Evolutionary conservation across 768 basidiomycete genomes (phyloP), one percentile per base, ranked within the genome.

Genomic region (Termitomyces sp.): DNA sequence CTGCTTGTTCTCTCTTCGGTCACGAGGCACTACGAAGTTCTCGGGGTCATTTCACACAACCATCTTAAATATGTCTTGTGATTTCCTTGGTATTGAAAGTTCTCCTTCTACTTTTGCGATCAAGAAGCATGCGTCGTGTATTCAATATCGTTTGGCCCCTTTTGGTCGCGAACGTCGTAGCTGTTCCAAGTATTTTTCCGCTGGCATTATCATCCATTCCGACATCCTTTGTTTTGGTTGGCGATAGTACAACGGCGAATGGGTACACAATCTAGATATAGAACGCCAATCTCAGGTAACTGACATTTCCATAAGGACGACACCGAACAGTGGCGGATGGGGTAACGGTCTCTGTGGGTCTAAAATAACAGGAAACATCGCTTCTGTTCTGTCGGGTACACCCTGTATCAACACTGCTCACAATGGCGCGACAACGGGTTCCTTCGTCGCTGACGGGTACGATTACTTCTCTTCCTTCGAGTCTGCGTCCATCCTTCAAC

Each of bases 301-400:
- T 25, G 35, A n/a, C 22, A n/a, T n/a, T n/a, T n/a, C n/a, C n/a
- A n/a, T n/a, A n/a, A 49, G 47, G 1, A 49, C 47, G n/a, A 49
- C 47, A 22, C 33, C 22, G 11, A 36, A 49, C 35, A 49, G 47
- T 36, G 47, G 47, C n/a, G 33, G 47, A 49, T 49, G 47, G 47
- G 33, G 35, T n/a, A 49, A 25, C 25, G 47, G 47, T 3, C 23
- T 49, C 25, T 49, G 47, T 12, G 35, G 35, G 16, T 49, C 47
- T n/a, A 7, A 10, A 16, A 12, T 49, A 49, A 49, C 35, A 6
- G 47, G 47, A 6, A 49, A 49, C 6, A 36, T 48, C 12, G 35
- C 47, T 25, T 49, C 23, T 36, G 47, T 36, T n/a, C 33, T 13
- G 11, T 22, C 33, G n/a, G 35, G 47, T 10, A 48, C 47, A n/a